A percentile compares a stretch with the other conserved stretches of the same genome.
Evolutionary conservation across 768 basidiomycete species (phyloP).

Genomic region (Leccinum variicolor): DNA sequence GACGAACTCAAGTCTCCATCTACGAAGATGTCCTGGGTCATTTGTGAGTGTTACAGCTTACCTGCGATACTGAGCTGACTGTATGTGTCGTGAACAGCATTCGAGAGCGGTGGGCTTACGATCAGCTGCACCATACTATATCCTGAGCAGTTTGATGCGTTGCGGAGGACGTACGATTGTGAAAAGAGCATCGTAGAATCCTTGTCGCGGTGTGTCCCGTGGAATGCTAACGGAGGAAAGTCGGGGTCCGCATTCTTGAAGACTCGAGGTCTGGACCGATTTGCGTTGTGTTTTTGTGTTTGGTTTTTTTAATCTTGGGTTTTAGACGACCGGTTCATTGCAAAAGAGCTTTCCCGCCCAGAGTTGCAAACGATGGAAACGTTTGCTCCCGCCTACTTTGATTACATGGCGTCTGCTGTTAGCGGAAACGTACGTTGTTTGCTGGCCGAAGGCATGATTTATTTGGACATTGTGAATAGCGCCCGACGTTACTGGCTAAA

Average conservation of each 20-base stretch:
- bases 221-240: slow-evolving; percentile 94
- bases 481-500: slow-evolving; percentile 92
- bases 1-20: slow-evolving; percentile 75
- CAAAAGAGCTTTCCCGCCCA: slow-evolving; percentile 88
- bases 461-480: slow-evolving; percentile 42
- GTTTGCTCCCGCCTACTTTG: slow-evolving; percentile 96
- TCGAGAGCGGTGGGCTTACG: slow-evolving; percentile 84
- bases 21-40: slow-evolving; percentile 77
- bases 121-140: slow-evolving; percentile 95
- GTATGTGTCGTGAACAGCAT: slow-evolving; percentile 46
- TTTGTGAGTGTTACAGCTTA: slow-evolving; percentile 48
- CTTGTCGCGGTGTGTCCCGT: slow-evolving; percentile 90
- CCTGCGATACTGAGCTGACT: slow-evolving; percentile 3
- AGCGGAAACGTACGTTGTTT: slow-evolving; percentile 63
- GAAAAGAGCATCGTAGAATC: slow-evolving; percentile 94
- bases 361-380: slow-evolving; percentile 95
- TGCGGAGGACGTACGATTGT: slow-evolving; percentile 90
- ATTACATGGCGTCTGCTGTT: slow-evolving; percentile 96
- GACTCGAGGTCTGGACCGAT: slow-evolving; percentile 65
- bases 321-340: slow-evolving; percentile 95
- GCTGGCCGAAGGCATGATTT: background rate
- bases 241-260: slow-evolving; percentile 97
- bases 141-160: slow-evolving; percentile 94
- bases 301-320: background rate
- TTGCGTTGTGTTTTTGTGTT: background rate